Evolutionary conservation across 805 yeast genomes (phyloP).

Genomic region (Candida nonsorbophila): DNA sequence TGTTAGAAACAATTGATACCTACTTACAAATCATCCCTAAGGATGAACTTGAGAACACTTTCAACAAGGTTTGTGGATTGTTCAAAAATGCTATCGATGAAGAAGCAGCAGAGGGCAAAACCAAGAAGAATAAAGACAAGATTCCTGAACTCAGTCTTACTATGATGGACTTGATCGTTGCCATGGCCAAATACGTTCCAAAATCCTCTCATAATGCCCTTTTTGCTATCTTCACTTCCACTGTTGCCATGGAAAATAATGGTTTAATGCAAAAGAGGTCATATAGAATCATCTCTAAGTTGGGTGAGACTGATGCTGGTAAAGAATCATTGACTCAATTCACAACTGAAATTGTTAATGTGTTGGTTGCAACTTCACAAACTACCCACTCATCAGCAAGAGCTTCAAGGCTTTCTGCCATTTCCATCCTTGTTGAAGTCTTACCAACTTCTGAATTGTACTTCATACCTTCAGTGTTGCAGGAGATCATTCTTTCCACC

Average conservation of each 20-base stretch:
- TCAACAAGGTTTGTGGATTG: conserved; percentile 78
- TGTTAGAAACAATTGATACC: conserved; percentile 80
- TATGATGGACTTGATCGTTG: conserved; percentile 85
- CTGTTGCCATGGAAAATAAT: conserved; percentile 49
- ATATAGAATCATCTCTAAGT: conserved; percentile 67
- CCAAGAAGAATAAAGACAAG: conserved; percentile 14
- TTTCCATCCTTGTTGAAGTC: conserved; percentile 52
- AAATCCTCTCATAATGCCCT: conserved; percentile 63
- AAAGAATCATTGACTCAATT: conserved; percentile 46
- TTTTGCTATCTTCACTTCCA: conserved; percentile 68
- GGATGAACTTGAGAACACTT: conserved; percentile 66
- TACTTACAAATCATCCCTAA: conserved; percentile 66
- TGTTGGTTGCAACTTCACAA: conserved; percentile 54
- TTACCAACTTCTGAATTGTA: conserved; percentile 62
- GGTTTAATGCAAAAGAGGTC: conserved; percentile 83
- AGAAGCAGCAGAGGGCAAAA: conserved; percentile 33
- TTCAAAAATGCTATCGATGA: conserved; percentile 71
- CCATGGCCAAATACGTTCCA: conserved; percentile 83
- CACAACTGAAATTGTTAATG: conserved; percentile 53
- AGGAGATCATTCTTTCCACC: conserved; percentile 86
- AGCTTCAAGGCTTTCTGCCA: conserved; percentile 69
- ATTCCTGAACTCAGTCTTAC: conserved; percentile 64
- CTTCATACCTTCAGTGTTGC: conserved; percentile 75
- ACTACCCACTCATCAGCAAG: conserved; percentile 68
- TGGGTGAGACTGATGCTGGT: conserved; percentile 69